phyloP scores from a whole-genome alignment of 768 basidiomycete species.

The Tephrocybe sp. region DNA sequence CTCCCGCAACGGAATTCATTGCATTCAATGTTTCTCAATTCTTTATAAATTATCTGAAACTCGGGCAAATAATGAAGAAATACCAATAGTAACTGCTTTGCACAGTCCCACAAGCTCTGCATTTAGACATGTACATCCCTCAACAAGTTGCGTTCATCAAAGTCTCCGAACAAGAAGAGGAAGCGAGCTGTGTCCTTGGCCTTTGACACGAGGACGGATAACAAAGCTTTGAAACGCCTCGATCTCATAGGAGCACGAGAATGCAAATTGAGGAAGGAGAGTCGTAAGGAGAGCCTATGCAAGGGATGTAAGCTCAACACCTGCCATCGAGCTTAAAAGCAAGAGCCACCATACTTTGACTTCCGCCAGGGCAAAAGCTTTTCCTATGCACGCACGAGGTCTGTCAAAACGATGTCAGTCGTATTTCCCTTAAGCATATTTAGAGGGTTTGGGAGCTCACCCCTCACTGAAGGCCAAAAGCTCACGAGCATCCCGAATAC shows the following conservation, averaged over 20 bases:
- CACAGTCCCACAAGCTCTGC: too few species aligned
- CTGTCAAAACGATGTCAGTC: conserved; percentile 28
- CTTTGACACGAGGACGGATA: conserved; percentile 56
- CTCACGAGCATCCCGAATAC: conserved; percentile 35
- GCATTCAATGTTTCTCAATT: too few species aligned
- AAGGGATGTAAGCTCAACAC: conserved; percentile 1
- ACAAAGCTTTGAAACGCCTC: conserved; percentile 69
- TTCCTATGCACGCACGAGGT: conserved; percentile 61
- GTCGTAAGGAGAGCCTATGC: conserved; percentile 41
- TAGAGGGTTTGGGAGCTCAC: conserved; percentile 28
- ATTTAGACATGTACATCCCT: too few species aligned
- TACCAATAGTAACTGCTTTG: too few species aligned
- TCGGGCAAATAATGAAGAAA: too few species aligned
- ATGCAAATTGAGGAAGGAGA: conserved; percentile 55
- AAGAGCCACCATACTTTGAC: conserved; percentile 47
- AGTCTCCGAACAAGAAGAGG: conserved; percentile 49
- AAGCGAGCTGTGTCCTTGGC: conserved; percentile 53
- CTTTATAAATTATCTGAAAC: not conserved
- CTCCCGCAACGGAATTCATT: conserved; percentile 3
- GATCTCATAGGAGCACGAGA: conserved; percentile 50
- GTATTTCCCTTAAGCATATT: not conserved
- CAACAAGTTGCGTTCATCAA: conserved; percentile 18
- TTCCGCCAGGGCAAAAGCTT: conserved; percentile 56
- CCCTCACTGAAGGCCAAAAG: conserved; percentile 61
- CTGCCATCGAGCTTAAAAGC: not conserved